Percentiles rank a stretch among this genome's conserved stretches.
Evolutionary conservation across 306 rosid genomes (phyloP).

Genomic region (Ziziphus jujuba): DNA sequence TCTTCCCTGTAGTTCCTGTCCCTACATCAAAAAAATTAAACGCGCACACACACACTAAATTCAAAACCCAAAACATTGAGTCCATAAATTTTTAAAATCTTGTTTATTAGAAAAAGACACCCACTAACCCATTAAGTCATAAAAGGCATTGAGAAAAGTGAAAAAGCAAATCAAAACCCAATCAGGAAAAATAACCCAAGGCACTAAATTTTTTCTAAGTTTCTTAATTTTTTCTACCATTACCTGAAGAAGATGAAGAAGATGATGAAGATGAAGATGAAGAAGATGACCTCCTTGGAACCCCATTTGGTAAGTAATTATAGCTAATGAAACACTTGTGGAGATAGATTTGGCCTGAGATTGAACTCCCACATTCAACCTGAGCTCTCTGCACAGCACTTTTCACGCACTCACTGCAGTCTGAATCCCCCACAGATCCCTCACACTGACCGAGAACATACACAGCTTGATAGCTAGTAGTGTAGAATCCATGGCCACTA

Average conservation of each 20-base stretch:
- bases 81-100: neutral
- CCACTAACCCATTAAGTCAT: too few species aligned
- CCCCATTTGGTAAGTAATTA: constrained; percentile 85
- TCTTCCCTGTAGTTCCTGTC: constrained; percentile 75
- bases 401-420: constrained; percentile 83
- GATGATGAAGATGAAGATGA: constrained; percentile 39
- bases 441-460: constrained; percentile 91
- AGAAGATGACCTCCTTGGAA: constrained; percentile 67
- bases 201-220: too few species aligned
- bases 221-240: neutral
- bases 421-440: constrained; percentile 86
- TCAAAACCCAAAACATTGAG: neutral
- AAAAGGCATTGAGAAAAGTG: neutral
- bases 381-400: constrained; percentile 76
- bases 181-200: neutral
- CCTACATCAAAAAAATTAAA: constrained; percentile 35
- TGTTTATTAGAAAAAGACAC: too few species aligned
- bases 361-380: constrained; percentile 81
- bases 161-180: neutral
- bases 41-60: constrained; percentile 19
- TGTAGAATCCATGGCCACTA: constrained; percentile 76
- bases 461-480: constrained; percentile 64
- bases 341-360: constrained; percentile 81
- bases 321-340: constrained; percentile 85
- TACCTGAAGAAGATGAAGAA: constrained; percentile 65